A percentile compares a stretch with the other conserved stretches of the same genome.
phyloP scores from a whole-genome alignment of 345 rosid genomes.

The Gossypium rotundifolium region DNA sequence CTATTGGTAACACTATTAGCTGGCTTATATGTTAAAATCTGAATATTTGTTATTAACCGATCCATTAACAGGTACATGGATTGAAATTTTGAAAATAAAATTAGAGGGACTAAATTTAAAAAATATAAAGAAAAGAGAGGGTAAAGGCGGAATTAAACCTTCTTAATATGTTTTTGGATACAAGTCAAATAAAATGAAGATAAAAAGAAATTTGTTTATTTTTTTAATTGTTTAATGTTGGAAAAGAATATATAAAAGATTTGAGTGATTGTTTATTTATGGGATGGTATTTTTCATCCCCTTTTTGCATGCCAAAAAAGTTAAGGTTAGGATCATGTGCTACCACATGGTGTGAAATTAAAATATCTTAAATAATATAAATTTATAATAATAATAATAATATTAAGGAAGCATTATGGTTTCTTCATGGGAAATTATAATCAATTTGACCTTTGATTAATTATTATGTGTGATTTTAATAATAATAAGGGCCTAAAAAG shows the following conservation, averaged over 20 bases:
- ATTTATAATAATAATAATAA: neutral
- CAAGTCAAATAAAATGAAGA: neutral
- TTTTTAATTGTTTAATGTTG: neutral
- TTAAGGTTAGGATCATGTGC: conserved; percentile 35
- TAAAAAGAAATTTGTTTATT: too few relatives aligned
- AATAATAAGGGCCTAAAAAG: neutral
- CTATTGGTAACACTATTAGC: too few relatives aligned
- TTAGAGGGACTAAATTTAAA: too few relatives aligned
- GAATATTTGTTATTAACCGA: too few relatives aligned
- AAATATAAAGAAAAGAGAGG: too few relatives aligned
- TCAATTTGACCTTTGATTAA: conserved; percentile 12
- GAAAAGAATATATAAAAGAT: neutral
- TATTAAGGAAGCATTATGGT: neutral
- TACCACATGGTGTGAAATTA: neutral
- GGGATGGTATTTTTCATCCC: conserved; percentile 4
- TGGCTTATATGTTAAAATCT: too few relatives aligned
- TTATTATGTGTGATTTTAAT: neutral
- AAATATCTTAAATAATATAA: neutral
- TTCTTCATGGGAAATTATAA: conserved; percentile 16
- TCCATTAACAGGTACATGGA: too few relatives aligned
- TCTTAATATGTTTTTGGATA: neutral
- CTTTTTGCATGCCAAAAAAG: conserved; percentile 56
- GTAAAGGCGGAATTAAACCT: too few relatives aligned
- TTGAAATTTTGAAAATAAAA: too few relatives aligned
- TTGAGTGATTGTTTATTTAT: neutral